Percentiles rank a stretch among this genome's conserved stretches.
Conservation (phyloP, 2,329 filamentous ascomycete species). For the Fusarium sp. region DNA sequence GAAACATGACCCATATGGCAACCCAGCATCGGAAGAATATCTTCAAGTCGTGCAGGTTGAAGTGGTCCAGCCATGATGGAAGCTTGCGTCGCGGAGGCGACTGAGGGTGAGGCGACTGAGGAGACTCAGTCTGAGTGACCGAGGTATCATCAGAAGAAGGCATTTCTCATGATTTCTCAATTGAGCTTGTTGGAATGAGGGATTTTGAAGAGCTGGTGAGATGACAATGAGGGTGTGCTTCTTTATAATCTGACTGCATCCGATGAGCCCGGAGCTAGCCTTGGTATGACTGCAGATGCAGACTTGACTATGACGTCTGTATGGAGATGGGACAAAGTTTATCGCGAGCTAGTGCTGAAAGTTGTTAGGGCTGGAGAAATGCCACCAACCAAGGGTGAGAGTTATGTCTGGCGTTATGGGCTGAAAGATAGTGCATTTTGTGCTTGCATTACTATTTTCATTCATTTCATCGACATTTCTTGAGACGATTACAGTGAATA, state of each 20-base stretch:
- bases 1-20: constrained; percentile 60
- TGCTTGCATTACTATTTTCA: no score
- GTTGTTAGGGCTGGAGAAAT: no score
- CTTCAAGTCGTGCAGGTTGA: constrained; percentile 63
- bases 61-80: constrained; percentile 59
- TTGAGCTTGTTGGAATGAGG: not conserved
- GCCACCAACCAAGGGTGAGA: no score
- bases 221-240: not conserved
- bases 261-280: constrained; percentile 7
- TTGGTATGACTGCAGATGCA: not conserved
- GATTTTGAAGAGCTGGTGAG: not conserved
- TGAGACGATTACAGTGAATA: not conserved
- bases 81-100: constrained; percentile 12
- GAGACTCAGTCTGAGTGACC: not conserved
- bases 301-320: constrained; percentile 17
- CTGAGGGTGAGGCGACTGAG: not conserved
- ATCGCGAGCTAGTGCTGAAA: not conserved
- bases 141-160: constrained; percentile 4
- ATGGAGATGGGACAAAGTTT: not conserved
- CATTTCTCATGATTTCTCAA: constrained; percentile 3
- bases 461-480: not conserved
- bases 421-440: not conserved
- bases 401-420: no score
- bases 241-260: not conserved
- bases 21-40: constrained; percentile 61